Evolutionary conservation across 2,329 filamentous ascomycete genomes (phyloP).

Genomic region (Talaromyces piceae): DNA sequence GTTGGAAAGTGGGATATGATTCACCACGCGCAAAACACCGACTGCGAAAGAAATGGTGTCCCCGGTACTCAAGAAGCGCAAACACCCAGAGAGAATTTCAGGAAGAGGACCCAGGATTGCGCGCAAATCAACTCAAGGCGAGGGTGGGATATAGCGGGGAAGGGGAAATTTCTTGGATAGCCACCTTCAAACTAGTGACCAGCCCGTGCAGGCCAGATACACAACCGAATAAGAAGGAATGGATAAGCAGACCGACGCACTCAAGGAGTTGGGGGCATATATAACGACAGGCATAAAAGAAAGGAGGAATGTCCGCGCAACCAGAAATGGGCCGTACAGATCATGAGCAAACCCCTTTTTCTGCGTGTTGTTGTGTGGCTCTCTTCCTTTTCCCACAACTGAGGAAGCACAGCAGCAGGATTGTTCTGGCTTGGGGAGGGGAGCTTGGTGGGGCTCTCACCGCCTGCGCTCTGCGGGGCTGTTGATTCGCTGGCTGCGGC

Average conservation of each 20-base stretch:
- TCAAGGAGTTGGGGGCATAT: background rate
- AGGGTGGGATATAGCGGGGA: slow-evolving; percentile 8
- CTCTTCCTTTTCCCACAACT: background rate
- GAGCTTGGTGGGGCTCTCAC: background rate
- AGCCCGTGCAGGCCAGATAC: background rate
- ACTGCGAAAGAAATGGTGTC: background rate
- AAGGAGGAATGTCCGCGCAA: background rate
- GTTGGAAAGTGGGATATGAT: background rate
- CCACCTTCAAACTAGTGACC: background rate
- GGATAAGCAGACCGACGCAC: background rate
- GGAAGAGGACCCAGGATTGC: background rate
- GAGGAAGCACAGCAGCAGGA: background rate
- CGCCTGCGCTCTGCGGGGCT: background rate
- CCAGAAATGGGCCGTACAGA: background rate
- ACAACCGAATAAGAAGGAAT: background rate
- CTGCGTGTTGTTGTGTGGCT: background rate
- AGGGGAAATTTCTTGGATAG: slow-evolving; percentile 7
- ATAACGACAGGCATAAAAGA: background rate
- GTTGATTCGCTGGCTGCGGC: background rate
- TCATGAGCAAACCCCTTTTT: background rate
- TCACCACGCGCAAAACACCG: background rate
- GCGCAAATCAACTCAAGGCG: slow-evolving; percentile 2
- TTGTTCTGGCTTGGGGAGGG: background rate
- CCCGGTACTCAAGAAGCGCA: background rate
- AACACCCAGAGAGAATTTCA: background rate